A percentile compares a stretch with the other conserved stretches of the same genome.
phyloP scores from a whole-genome alignment of 1,284 basidiomycete species.

The Rhodotorula mucilaginosa region DNA sequence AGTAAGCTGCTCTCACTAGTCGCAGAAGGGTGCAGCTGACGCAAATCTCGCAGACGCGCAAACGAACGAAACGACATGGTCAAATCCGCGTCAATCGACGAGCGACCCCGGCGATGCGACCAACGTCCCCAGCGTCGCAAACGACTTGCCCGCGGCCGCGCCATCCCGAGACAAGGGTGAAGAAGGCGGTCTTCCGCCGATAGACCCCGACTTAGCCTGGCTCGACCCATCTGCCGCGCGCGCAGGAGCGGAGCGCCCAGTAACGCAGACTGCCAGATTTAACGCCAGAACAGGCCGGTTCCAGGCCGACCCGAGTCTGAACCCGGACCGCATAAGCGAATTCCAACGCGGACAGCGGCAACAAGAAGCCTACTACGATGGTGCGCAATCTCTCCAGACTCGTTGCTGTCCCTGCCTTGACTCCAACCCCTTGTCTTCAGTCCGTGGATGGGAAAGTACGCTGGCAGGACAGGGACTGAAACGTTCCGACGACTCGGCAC shows the following conservation, averaged over 20 bases:
- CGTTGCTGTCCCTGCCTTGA: background rate
- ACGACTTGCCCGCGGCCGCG: background rate
- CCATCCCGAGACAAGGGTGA: background rate
- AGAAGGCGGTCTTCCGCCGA: slow-evolving; percentile 28
- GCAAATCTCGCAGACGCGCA: slow-evolving; percentile 10
- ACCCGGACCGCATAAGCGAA: slow-evolving; percentile 42
- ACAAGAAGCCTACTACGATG: slow-evolving; percentile 42
- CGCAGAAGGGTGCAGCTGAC: too few species aligned
- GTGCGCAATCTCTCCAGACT: background rate
- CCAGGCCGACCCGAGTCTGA: slow-evolving; percentile 39
- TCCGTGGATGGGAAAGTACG: slow-evolving; percentile 26
- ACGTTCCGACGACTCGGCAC: background rate
- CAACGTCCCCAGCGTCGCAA: background rate
- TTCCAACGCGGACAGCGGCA: slow-evolving; percentile 39
- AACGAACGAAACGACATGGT: slow-evolving; percentile 42
- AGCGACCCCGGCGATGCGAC: slow-evolving; percentile 6
- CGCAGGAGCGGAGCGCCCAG: background rate
- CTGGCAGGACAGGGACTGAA: slow-evolving; percentile 20
- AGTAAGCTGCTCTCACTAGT: slow-evolving; percentile 4
- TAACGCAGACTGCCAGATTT: slow-evolving; percentile 37
- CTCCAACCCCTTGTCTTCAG: background rate
- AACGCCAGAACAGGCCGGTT: slow-evolving; percentile 43
- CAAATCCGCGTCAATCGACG: slow-evolving; percentile 35
- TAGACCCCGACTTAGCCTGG: slow-evolving; percentile 45
- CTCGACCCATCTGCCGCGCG: slow-evolving; percentile 36